These are phyloP conservation scores for Fonsecaea monophora DNA, from an alignment of 2,329 filamentous ascomycete genomes.

Conservation along the genomic window DNA sequence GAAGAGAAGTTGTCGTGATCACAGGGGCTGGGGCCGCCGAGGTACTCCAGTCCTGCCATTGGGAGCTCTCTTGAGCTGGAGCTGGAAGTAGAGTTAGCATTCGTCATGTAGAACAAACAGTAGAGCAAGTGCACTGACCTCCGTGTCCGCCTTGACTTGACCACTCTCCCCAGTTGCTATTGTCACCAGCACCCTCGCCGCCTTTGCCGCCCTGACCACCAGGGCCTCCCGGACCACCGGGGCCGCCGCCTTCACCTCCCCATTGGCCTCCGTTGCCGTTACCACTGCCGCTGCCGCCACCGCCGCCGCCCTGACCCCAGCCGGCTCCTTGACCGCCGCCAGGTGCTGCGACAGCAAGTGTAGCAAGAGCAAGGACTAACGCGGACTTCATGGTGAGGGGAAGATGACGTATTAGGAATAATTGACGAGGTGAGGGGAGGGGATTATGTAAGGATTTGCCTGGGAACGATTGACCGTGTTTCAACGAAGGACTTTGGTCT, in stretches of 20 bases:
- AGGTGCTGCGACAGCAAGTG: slow-evolving; percentile 37
- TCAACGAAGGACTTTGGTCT: slow-evolving; percentile 33
- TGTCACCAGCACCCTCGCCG: slow-evolving; percentile 27
- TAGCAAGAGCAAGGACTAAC: slow-evolving; percentile 34
- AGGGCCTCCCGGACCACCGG: slow-evolving; percentile 19
- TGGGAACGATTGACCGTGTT: slow-evolving; percentile 14
- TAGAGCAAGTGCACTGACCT: slow-evolving; percentile 25
- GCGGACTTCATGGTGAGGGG: slow-evolving; percentile 33
- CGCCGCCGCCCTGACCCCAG: slow-evolving; percentile 20
- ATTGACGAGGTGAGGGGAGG: slow-evolving; percentile 3
- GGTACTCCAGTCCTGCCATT: slow-evolving; percentile 26
- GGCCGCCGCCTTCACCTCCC: slow-evolving; percentile 20
- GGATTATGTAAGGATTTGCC: slow-evolving; percentile 15
- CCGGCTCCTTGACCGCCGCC: slow-evolving; percentile 20
- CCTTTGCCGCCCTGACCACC: slow-evolving; percentile 17
- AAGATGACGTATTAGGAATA: slow-evolving; percentile 9
- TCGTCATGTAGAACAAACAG: slow-evolving; percentile 13
- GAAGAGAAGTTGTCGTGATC: slow-evolving; percentile 6
- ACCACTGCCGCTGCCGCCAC: slow-evolving; percentile 28
- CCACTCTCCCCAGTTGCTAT: slow-evolving; percentile 33
- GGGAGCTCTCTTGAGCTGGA: slow-evolving; percentile 20
- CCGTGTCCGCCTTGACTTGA: slow-evolving; percentile 22
- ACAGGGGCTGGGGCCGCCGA: slow-evolving; percentile 8
- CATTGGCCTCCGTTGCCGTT: slow-evolving; percentile 7
- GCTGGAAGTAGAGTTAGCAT: slow-evolving; percentile 27